Evolutionary conservation across 495 filamentous ascomycete species (phyloP).

Genomic region (Clavariopsis aquatica): DNA sequence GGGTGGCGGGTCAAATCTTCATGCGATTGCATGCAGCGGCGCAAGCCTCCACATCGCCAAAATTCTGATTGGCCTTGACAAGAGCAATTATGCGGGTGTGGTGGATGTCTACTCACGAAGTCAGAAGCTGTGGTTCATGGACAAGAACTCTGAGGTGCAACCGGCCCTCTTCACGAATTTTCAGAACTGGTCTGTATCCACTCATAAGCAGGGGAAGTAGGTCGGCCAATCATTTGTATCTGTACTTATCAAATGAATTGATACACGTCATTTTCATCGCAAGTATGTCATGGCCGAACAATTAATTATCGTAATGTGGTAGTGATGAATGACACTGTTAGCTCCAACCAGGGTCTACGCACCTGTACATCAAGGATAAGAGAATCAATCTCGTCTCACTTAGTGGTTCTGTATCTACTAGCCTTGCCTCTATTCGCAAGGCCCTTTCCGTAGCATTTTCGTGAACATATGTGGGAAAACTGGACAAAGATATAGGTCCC

Average conservation of each 20-base stretch:
- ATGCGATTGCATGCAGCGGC: constrained; percentile 61
- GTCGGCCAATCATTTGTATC: too few relatives aligned
- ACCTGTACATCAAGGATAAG: too few relatives aligned
- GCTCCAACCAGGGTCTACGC: too few relatives aligned
- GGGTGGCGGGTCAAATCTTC: constrained; percentile 59
- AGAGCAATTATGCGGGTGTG: constrained; percentile 50
- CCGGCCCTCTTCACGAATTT: constrained; percentile 67
- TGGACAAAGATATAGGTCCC: constrained; percentile 8
- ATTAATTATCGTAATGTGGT: too few relatives aligned
- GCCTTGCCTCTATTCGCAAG: too few relatives aligned
- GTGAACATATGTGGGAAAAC: neutral
- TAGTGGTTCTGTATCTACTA: too few relatives aligned
- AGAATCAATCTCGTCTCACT: too few relatives aligned
- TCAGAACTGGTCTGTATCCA: constrained; percentile 59
- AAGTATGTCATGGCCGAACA: too few relatives aligned
- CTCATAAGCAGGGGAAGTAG: constrained; percentile 32
- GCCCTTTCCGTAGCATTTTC: too few relatives aligned
- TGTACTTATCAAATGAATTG: too few relatives aligned
- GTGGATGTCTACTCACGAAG: constrained; percentile 61
- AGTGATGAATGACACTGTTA: too few relatives aligned
- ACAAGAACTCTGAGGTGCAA: constrained; percentile 60
- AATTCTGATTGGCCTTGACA: constrained; percentile 56
- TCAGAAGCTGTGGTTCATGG: constrained; percentile 56
- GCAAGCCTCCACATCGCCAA: constrained; percentile 65
- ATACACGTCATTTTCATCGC: too few relatives aligned